Evolutionary conservation across 2,329 filamentous ascomycete genomes (phyloP), one percentile per base, ranked within the genome.

Genomic region (Exutisphaerella laricina): DNA sequence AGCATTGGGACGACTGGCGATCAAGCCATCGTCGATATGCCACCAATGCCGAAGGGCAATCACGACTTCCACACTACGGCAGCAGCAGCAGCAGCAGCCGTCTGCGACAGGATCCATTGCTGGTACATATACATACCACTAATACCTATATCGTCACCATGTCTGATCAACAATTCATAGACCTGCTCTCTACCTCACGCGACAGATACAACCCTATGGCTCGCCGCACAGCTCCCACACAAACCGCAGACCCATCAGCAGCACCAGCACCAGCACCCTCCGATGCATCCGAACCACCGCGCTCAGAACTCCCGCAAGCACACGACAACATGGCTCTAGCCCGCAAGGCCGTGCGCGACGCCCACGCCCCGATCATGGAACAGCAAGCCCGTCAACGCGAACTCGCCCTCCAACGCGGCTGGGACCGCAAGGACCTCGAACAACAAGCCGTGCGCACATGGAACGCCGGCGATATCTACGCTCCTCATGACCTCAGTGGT

Each of bases 401-500:
- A 13, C 41, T 44, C 26, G 51, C 51, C 8, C 41, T 41, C 14
- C 23, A 59, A 31, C 57, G 63, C 37, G 56, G 53, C 33, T 62
- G 56, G 49, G 52, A 55, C 23, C 54, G 61, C 12, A 41, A 50
- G 17, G 77, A 79, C 50, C 79, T 79, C 63, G 67, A 79, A 56
- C 71, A 67, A 49, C 80, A 86, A 65, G 75, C 82, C 66, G 74
- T 78, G 25, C 81, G 89, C 35, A 73, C 75, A 29, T 97, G 85
- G 83, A 72, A 74, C 57, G 58, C 70, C 1, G 92, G 92, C 55
- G 89, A 97, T 62, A 75, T 96, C 39, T 97, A 97, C 68, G 78
- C 88, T 46, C 92, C 92, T 23, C 85, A 89, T 62, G 92, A 98
- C 67, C 66, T 98, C 61, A 84, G 79, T 42, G 74, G 80, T 17